A percentile compares a stretch with the other conserved stretches of the same genome.
Evolutionary conservation across 2,329 filamentous ascomycete genomes (phyloP).

Genomic region (Aspergillus awamori): DNA sequence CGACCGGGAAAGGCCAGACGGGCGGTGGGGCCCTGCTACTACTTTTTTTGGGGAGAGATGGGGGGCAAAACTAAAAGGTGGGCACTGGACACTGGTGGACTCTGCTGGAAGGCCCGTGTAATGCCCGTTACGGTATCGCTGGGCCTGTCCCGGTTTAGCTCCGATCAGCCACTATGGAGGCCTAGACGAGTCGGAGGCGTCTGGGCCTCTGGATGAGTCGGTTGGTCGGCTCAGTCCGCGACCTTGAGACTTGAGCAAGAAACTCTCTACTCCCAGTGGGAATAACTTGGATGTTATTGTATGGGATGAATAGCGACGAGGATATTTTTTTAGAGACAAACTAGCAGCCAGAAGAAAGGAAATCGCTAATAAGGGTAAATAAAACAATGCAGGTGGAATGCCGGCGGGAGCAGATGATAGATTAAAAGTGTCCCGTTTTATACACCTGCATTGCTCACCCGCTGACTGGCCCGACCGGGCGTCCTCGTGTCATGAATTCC

Average conservation of each 20-base stretch:
- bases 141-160: constrained; percentile 13
- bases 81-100: constrained; percentile 8
- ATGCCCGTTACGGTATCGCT: constrained; percentile 21
- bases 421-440: constrained; percentile 6
- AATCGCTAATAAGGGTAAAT: too few relatives aligned
- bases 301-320: too few relatives aligned
- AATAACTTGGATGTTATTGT: too few relatives aligned
- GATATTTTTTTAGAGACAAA: too few relatives aligned
- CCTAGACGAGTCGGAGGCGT: constrained; percentile 25
- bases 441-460: constrained; percentile 6
- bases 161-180: constrained; percentile 28
- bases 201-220: constrained; percentile 4
- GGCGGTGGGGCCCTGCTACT: background rate
- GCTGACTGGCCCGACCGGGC: constrained; percentile 11
- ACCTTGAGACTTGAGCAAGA: background rate
- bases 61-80: constrained; percentile 8
- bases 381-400: background rate
- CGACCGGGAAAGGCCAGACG: constrained; percentile 2
- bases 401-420: background rate
- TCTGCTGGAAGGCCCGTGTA: constrained; percentile 22
- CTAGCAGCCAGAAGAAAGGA: background rate
- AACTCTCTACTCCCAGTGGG: background rate
- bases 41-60: background rate
- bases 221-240: background rate
- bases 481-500: constrained; percentile 30